Evolutionary conservation across 202 grass and related monocot genomes (phyloP).

Genomic region (Carex arenaria): DNA sequence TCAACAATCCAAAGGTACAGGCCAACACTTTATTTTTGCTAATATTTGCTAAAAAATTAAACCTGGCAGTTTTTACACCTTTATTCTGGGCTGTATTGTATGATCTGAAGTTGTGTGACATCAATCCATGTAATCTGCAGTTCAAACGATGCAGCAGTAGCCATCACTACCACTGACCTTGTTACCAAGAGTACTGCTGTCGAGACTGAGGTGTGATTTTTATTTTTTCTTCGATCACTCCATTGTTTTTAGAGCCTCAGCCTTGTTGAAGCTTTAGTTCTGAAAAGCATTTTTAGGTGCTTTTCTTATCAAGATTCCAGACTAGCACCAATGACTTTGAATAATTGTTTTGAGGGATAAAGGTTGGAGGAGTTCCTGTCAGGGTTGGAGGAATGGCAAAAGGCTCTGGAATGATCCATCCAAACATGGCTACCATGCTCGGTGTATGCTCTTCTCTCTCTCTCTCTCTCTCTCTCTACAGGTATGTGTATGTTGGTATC

Average conservation of each 20-base stretch:
- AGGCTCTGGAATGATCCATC: slow-evolving; percentile 99
- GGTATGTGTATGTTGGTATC: background rate
- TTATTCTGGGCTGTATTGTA: background rate
- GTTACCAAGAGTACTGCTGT: slow-evolving; percentile 97
- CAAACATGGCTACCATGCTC: slow-evolving; percentile 99
- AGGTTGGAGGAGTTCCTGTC: slow-evolving; percentile 85
- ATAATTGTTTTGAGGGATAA: slow-evolving; percentile 29
- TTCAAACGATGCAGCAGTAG: slow-evolving; percentile 73
- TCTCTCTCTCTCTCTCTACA: slow-evolving; percentile 5
- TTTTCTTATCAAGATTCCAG: background rate
- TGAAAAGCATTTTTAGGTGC: background rate
- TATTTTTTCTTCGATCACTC: slow-evolving; percentile 22
- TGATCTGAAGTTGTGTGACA: background rate
- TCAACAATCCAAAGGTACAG: slow-evolving; percentile 68
- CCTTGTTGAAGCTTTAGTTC: background rate
- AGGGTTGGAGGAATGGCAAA: slow-evolving; percentile 97
- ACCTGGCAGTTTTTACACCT: background rate
- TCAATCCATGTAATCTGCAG: slow-evolving; percentile 27
- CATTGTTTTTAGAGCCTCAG: background rate
- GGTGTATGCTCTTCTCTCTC: slow-evolving; percentile 46
- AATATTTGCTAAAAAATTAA: background rate
- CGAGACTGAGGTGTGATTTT: slow-evolving; percentile 62
- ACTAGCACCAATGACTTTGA: background rate
- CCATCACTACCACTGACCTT: slow-evolving; percentile 98
- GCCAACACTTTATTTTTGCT: background rate